Evolutionary conservation across 148 eudicot genomes (phyloP).

Genomic region (Gaultheria prostrata): DNA sequence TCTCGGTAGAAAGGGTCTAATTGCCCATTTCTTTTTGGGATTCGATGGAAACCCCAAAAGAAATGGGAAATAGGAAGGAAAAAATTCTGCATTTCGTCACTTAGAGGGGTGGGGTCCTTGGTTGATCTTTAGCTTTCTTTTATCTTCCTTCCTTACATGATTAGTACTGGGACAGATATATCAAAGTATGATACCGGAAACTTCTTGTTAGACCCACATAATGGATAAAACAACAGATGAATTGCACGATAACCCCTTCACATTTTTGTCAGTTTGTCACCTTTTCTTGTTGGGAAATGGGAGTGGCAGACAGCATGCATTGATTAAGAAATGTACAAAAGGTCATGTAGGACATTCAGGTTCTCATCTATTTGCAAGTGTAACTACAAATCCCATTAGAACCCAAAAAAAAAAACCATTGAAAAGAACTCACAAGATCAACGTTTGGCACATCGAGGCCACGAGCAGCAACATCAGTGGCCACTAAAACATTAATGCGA

Average conservation of each 20-base stretch:
- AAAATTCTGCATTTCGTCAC: slow-evolving; percentile 15
- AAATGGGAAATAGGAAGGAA: background rate
- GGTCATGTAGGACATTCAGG: background rate
- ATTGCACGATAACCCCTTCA: background rate
- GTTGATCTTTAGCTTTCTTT: too few relatives aligned
- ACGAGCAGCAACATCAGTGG: slow-evolving; percentile 99
- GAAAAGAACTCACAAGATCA: slow-evolving; percentile 63
- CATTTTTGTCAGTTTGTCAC: background rate
- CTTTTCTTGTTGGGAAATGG: background rate
- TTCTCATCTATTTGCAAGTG: background rate
- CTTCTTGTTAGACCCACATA: too few relatives aligned
- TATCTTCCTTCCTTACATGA: too few relatives aligned
- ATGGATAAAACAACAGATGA: background rate
- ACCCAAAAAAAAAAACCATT: background rate
- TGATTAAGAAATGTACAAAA: background rate
- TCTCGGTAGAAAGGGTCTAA: too few relatives aligned
- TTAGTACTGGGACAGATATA: too few relatives aligned
- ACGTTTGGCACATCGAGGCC: slow-evolving; percentile 98
- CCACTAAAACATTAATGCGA: slow-evolving; percentile 65
- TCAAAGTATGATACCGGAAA: background rate
- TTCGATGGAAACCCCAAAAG: background rate
- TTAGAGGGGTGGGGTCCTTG: too few relatives aligned
- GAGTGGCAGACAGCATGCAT: background rate
- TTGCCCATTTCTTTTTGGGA: too few relatives aligned
- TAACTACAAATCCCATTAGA: background rate